These are phyloP conservation scores for Agaricus sinodeliciosus DNA, from an alignment of 768 basidiomycete genomes.

Conservation along the genomic window DNA sequence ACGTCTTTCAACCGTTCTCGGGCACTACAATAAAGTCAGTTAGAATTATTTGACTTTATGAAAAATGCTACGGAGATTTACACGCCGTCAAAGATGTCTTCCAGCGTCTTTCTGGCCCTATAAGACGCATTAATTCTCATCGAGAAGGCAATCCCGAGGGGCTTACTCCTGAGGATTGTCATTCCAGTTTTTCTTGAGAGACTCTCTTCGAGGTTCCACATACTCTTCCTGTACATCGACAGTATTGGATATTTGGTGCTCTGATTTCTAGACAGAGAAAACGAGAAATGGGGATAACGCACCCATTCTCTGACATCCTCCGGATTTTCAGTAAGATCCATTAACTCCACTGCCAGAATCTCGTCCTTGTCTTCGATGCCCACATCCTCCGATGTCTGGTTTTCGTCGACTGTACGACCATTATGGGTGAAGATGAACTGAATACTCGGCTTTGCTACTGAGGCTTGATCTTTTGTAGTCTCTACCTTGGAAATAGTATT, in stretches of 20 bases:
- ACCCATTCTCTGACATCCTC: conserved; percentile 58
- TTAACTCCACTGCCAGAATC: conserved; percentile 83
- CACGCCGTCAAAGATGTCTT: conserved; percentile 85
- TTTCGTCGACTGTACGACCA: conserved; percentile 70
- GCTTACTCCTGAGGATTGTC: conserved; percentile 70
- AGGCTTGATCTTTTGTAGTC: conserved; percentile 45
- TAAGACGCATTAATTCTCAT: not conserved
- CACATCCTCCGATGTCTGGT: conserved; percentile 80
- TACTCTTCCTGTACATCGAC: conserved; percentile 48
- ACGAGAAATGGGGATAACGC: conserved; percentile 18
- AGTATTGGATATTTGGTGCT: conserved; percentile 1
- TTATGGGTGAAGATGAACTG: conserved; percentile 85
- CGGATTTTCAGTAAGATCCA: conserved; percentile 78
- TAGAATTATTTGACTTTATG: not conserved
- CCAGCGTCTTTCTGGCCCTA: conserved; percentile 69
- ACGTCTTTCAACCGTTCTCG: conserved; percentile 85
- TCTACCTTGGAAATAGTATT: conserved; percentile 31
- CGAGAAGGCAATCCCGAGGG: not conserved
- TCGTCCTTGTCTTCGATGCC: conserved; percentile 88
- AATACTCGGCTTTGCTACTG: conserved; percentile 45
- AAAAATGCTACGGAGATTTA: conserved; percentile 33
- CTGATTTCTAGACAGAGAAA: not conserved
- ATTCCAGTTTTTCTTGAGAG: conserved; percentile 77
- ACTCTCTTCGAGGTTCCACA: conserved; percentile 57
- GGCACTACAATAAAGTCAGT: conserved; percentile 40